phyloP scores from a whole-genome alignment of 345 rosid genomes.

The Eucalyptus erythrocorys region DNA sequence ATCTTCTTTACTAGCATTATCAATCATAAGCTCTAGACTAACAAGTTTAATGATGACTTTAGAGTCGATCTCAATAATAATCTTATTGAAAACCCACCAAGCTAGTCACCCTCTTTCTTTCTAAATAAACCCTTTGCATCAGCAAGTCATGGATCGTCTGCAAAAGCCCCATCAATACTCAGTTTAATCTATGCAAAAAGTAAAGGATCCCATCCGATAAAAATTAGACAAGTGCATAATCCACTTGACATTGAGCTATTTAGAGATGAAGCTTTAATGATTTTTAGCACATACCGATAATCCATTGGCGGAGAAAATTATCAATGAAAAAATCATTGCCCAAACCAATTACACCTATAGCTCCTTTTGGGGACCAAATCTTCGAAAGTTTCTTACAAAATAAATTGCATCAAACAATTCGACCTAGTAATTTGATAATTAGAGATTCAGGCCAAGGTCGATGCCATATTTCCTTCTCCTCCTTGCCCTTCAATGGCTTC shows the following conservation, averaged over 20 bases:
- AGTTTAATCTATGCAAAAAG: not conserved
- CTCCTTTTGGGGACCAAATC: not conserved
- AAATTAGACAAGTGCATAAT: not conserved
- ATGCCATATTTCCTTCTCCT: not conserved
- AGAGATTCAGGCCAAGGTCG: not conserved
- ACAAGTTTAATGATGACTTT: too few relatives aligned
- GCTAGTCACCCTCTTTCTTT: not conserved
- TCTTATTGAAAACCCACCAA: not conserved
- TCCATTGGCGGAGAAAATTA: not conserved
- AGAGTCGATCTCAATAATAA: too few relatives aligned
- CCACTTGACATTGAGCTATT: not conserved
- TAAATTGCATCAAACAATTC: not conserved
- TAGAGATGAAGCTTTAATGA: not conserved
- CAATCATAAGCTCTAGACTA: too few relatives aligned
- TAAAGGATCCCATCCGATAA: fast-evolving
- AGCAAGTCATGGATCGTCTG: not conserved
- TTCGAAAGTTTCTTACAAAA: not conserved
- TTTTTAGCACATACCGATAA: not conserved
- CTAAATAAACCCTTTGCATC: too few relatives aligned
- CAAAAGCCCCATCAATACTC: not conserved
- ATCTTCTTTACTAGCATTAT: too few relatives aligned
- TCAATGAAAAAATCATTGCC: not conserved
- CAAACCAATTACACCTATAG: too few relatives aligned
- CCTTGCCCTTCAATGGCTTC: not conserved
- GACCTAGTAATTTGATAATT: not conserved